Percentiles rank a stretch among this genome's conserved stretches.
Evolutionary conservation across 2,329 filamentous ascomycete genomes (phyloP).

Genomic region (Ophiostoma sp.): DNA sequence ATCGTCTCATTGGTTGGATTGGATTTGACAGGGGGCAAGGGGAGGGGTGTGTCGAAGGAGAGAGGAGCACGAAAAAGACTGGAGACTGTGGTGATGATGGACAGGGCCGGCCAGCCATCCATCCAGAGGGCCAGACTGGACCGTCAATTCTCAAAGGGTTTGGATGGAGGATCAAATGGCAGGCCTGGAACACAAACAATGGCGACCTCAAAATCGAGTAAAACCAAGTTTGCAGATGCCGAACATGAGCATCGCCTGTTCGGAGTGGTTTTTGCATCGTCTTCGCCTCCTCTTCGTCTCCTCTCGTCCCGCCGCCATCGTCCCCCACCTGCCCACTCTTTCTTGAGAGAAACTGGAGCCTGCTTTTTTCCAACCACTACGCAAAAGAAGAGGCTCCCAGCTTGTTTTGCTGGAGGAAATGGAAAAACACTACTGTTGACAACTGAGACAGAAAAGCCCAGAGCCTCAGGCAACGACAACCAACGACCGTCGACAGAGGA

Average conservation of each 20-base stretch:
- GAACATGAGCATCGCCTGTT: not conserved
- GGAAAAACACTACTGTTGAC: not conserved
- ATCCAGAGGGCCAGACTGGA: not conserved
- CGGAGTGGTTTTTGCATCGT: not conserved
- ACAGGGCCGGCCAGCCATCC: constrained; percentile 12
- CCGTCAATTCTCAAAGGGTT: not conserved
- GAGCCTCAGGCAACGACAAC: not conserved
- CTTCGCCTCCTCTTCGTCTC: not conserved
- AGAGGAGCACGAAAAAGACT: not conserved
- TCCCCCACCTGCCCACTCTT: not conserved
- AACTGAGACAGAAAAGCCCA: not conserved
- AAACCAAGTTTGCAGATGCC: not conserved
- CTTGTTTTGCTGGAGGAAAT: not conserved
- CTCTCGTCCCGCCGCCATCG: not conserved
- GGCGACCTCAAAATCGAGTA: not conserved
- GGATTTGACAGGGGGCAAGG: constrained; percentile 12
- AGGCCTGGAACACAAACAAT: not conserved
- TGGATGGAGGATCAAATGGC: not conserved
- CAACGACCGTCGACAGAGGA: not conserved
- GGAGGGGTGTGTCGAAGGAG: constrained; percentile 1
- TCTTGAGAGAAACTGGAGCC: not conserved
- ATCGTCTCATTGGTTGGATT: constrained; percentile 18
- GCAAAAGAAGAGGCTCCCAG: not conserved
- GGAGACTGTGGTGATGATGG: not conserved
- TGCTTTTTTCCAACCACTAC: not conserved